phyloP scores from a whole-genome alignment of 371 early-diverging fungal species.

The Haplosporangium sp. region DNA sequence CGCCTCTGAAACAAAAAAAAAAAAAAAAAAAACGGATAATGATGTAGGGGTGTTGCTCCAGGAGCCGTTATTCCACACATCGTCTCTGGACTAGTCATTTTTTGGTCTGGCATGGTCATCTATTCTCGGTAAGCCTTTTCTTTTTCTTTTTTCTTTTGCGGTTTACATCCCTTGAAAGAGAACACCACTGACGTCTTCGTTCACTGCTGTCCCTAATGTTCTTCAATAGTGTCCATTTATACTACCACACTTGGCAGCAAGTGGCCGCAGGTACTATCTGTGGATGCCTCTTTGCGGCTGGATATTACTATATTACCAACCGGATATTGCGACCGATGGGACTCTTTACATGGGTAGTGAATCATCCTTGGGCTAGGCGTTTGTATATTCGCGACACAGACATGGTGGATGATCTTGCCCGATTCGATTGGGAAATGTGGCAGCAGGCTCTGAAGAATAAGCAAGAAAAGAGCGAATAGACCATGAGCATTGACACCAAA shows the following conservation, averaged over 20 bases:
- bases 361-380: slow-evolving; percentile 56
- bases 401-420: slow-evolving; percentile 61
- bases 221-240: slow-evolving; percentile 76
- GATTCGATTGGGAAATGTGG: slow-evolving; percentile 73
- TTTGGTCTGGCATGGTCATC: slow-evolving; percentile 41
- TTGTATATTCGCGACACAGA: slow-evolving; percentile 73
- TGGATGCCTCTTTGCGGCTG: slow-evolving; percentile 69
- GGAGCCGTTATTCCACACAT: slow-evolving; percentile 22
- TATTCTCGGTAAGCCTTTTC: slow-evolving; percentile 47
- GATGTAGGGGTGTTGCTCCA: slow-evolving; percentile 12
- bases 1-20: background rate
- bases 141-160: background rate
- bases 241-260: slow-evolving; percentile 84
- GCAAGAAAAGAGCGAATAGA: slow-evolving; percentile 14
- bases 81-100: slow-evolving; percentile 11
- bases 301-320: slow-evolving; percentile 69
- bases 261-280: slow-evolving; percentile 76
- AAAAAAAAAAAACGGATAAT: background rate
- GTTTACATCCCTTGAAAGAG: background rate
- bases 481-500: background rate
- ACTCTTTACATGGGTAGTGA: slow-evolving; percentile 57
- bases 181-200: background rate
- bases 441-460: slow-evolving; percentile 15
- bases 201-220: background rate
- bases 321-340: slow-evolving; percentile 56